Evolutionary conservation across 2,329 filamentous ascomycete species (phyloP).

Genomic region (Dothistroma septosporum): DNA sequence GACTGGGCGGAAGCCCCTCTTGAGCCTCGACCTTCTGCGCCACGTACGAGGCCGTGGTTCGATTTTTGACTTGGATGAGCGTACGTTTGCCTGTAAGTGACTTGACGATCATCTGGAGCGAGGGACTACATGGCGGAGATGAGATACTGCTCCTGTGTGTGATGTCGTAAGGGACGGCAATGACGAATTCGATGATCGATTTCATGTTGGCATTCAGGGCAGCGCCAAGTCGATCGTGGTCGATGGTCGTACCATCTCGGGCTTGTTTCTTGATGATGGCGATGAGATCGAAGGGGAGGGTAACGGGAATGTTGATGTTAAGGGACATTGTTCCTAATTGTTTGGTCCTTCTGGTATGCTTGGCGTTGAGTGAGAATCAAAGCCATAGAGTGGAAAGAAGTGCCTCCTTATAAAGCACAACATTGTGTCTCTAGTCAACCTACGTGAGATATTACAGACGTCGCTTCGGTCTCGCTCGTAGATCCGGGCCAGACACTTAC

Average conservation of each 20-base stretch:
- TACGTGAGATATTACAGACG: too few species aligned
- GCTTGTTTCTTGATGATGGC: not conserved
- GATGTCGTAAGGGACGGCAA: not conserved
- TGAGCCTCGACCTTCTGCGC: not conserved
- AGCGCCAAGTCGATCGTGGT: not conserved
- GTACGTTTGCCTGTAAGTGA: not conserved
- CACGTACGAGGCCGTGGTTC: not conserved
- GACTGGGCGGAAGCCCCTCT: too few species aligned
- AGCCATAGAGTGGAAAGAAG: too few species aligned
- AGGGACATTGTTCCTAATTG: not conserved
- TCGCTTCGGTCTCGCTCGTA: too few species aligned
- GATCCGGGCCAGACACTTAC: too few species aligned
- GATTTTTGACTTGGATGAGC: not conserved
- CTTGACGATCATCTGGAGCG: not conserved
- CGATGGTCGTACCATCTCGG: not conserved
- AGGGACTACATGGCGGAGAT: not conserved
- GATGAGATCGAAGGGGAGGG: not conserved
- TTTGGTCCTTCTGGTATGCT: too few species aligned
- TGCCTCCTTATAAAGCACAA: too few species aligned
- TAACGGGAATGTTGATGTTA: slow-evolving; percentile 1
- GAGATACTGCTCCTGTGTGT: not conserved
- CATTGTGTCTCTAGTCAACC: too few species aligned
- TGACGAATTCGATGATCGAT: not conserved
- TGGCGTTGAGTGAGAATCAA: too few species aligned
- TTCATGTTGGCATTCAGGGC: not conserved